Base-by-base conservation (phyloP, 768 basidiomycete species). In the Suillus bovinus region DNA sequence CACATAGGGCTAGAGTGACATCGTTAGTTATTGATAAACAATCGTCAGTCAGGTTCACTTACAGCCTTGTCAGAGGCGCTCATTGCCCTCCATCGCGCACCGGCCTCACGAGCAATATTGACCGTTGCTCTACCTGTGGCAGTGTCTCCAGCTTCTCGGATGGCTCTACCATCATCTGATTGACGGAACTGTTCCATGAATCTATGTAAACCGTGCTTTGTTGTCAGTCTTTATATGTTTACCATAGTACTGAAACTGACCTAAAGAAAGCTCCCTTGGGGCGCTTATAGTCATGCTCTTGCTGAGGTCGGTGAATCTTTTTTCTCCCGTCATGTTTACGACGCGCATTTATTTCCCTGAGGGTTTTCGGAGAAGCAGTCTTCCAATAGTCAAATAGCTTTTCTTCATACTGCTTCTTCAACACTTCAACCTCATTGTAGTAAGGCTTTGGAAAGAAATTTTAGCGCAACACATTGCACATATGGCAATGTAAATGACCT, bases 341-440 rank as follows among this genome's bases (percentile, higher is more conserved):
- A 13, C 71, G 68, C 17, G 69, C 70, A 58, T 80, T 81, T 59
- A 81, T 67, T 27, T 68, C 64, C 29, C 54, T 71, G 7, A 79
- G 31, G 4, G 74, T 62, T 2, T 52, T 14, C 0, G 39, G 10
- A 24, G 74, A 66, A 1, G 66, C 44, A 3, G 66, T 64, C 49
- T 65, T 62, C 61, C 72, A 73, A 63, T 74, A 81, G 0, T 73
- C 71, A 8, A 68, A 67, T 56, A 66, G 65, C 5, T 69, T 66
- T 39, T 71, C 46, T 8, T 22, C 11, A 22, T 70, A 70, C 52
- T 71, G 64, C 2, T 20, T 65, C 29, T 67, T 70, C n/a, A 64
- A 33, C 9, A 14, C 57, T 31, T 65, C 63, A 4, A 38, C 59
- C 36, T 67, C 68, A 34, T 76, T 72, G 47, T 64, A 58, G 38